Evolutionary conservation across 2,329 filamentous ascomycete genomes (phyloP), one percentile per base, ranked within the genome.

Genomic region (Fusarium haematococcum): DNA sequence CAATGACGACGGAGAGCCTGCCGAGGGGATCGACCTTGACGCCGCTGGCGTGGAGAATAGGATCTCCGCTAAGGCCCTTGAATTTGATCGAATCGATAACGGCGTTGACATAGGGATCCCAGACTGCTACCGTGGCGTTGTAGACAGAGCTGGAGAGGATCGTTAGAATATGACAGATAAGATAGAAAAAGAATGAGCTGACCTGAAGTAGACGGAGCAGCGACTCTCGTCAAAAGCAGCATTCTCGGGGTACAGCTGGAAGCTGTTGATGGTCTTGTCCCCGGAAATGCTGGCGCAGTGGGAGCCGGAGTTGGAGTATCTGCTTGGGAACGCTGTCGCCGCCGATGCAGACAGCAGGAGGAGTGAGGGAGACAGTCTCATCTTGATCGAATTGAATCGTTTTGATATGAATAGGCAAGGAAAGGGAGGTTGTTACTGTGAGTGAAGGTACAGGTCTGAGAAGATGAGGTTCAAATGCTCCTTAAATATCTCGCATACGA

Each of bases 1-100:
- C 81, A 11, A 82, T 71, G 37, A 83, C 77, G 62, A 85, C 78
- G 3, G 81, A 80, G n/a, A 83, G 77, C 41, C 80, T 72, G 33
- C 80, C 77, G 39, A 79, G 75, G 1, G 74, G 75, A 37, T 84
- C 83, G 61, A 81, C 77, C n/a, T 80, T 79, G 4, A 84, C 78
- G 27, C 82, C 83, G 52, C 83, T 82, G 10, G 81, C 56, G 11
- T 70, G 68, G 3, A 70, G 59, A 0, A 69, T 20, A 33, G 68
- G 52, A n/a, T 70, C 30, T 0, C 77, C 74, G 9, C 80, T 82
- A 23, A 84, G 75, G 3, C 77, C 78, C 0, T 79, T 76, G 37
- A 83, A 73, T 4, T 74, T 71, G 6, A 81, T 73, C 14, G 75
- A 74, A 4, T 78, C 57, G 3, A 80, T 69, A 1, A 80, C 70